These are phyloP conservation scores for Tilletia walkeri DNA, from an alignment of 1,284 basidiomycete species.

Conservation along the genomic window DNA sequence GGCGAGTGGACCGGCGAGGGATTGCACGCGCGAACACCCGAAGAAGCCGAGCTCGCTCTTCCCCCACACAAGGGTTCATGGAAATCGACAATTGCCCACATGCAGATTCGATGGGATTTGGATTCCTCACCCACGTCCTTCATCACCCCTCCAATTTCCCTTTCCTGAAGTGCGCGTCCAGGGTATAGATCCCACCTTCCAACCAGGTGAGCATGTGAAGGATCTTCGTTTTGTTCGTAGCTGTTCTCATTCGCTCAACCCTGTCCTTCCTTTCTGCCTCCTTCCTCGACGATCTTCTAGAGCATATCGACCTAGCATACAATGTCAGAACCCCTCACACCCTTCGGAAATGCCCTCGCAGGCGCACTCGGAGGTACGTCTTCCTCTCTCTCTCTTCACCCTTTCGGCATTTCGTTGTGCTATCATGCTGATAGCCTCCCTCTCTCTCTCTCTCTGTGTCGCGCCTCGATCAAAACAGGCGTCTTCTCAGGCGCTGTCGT, in stretches of 20 bases:
- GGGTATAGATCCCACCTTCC: too few species aligned
- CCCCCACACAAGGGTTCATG: neutral
- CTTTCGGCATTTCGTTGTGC: conserved; percentile 33
- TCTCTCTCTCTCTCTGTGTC: neutral
- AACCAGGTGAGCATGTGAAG: too few species aligned
- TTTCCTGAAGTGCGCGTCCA: too few species aligned
- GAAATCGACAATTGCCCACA: neutral
- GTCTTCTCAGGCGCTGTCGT: conserved; percentile 63
- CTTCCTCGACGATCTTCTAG: too few species aligned
- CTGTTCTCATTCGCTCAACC: too few species aligned
- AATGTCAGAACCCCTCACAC: conserved; percentile 66
- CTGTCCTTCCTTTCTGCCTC: too few species aligned
- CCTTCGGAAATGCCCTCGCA: conserved; percentile 86
- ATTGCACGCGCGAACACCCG: conserved; percentile 3
- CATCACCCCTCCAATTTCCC: too few species aligned
- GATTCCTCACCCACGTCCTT: too few species aligned
- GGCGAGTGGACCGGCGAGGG: too few species aligned
- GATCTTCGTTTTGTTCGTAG: too few species aligned
- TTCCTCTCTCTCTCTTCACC: conserved; percentile 79
- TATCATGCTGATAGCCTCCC: conserved; percentile 10
- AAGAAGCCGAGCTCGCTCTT: neutral
- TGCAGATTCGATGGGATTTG: too few species aligned
- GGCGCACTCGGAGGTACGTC: conserved; percentile 85
- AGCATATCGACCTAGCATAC: neutral
- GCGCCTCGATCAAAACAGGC: conserved; percentile 20